A percentile compares a stretch with the other conserved stretches of the same genome.
These are phyloP conservation scores for Aspergillus bridgeri DNA, from an alignment of 495 filamentous ascomycete species.

Conservation along the genomic window DNA sequence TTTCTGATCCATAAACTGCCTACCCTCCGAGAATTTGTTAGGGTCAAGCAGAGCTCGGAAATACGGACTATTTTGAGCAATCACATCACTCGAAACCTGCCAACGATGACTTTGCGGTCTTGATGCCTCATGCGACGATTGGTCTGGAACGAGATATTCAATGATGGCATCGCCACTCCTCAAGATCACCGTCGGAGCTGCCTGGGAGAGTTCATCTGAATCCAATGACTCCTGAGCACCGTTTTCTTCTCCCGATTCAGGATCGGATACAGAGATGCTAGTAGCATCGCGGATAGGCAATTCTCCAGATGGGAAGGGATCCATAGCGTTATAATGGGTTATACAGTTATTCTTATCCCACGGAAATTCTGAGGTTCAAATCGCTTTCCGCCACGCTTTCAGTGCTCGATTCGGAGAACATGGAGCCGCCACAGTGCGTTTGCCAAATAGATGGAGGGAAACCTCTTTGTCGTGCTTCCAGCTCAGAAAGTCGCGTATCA, in stretches of 20 bases:
- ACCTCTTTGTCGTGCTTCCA: too few species aligned
- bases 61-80: conserved; percentile 39
- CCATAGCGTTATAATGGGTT: neutral
- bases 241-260: neutral
- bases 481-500: too few species aligned
- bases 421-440: neutral
- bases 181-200: conserved; percentile 20
- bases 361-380: neutral
- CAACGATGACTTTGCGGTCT: conserved; percentile 21
- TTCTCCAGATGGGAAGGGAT: neutral
- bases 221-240: neutral
- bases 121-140: conserved; percentile 2
- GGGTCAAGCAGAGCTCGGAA: conserved; percentile 46
- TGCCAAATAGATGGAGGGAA: neutral
- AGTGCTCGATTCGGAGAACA: neutral
- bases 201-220: neutral
- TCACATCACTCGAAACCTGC: conserved; percentile 33
- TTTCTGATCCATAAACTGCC: conserved; percentile 30
- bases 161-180: conserved; percentile 35
- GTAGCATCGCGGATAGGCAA: neutral
- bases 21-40: conserved; percentile 47
- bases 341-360: neutral
- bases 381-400: neutral
- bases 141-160: conserved; percentile 25
- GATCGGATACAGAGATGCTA: neutral